These are phyloP conservation scores for Thuja plicata DNA, from an alignment of 83 land plant genomes.

Conservation along the genomic window DNA sequence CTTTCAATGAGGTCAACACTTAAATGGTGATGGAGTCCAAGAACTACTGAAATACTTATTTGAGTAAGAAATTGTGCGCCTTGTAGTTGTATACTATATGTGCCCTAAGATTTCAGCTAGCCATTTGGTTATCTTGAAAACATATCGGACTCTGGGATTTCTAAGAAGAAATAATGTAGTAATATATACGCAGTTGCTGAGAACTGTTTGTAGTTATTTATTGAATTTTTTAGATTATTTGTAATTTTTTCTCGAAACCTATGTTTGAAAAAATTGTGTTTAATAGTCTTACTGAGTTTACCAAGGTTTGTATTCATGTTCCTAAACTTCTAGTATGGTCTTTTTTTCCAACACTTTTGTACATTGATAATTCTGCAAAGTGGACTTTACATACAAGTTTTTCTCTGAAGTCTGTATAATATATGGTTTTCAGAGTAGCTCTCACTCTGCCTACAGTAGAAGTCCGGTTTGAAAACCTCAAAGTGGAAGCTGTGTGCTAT, in stretches of 20 bases:
- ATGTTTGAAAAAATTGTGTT: no score
- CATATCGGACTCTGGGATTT: neutral
- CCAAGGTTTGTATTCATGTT: neutral
- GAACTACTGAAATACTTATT: neutral
- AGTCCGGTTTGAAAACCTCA: constrained; percentile 58
- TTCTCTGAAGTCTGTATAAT: constrained; percentile 9
- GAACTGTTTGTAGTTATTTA: neutral
- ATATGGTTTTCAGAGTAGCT: constrained; percentile 41
- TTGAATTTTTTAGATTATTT: no score
- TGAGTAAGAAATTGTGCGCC: neutral
- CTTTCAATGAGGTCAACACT: neutral
- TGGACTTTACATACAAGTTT: neutral
- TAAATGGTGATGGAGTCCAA: neutral
- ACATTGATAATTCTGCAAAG: neutral
- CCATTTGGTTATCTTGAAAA: neutral
- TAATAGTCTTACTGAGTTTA: no score
- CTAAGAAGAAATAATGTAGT: neutral
- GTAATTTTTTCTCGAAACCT: no score
- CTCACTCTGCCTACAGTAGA: constrained; percentile 65
- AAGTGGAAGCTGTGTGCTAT: constrained; percentile 64
- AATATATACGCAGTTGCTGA: neutral
- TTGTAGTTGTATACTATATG: neutral
- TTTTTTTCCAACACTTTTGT: neutral
- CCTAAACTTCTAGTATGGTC: neutral
- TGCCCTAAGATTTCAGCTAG: neutral